phyloP scores from a whole-genome alignment of 352 stramenopile genomes.

The Thalassiosira mediterranea region DNA sequence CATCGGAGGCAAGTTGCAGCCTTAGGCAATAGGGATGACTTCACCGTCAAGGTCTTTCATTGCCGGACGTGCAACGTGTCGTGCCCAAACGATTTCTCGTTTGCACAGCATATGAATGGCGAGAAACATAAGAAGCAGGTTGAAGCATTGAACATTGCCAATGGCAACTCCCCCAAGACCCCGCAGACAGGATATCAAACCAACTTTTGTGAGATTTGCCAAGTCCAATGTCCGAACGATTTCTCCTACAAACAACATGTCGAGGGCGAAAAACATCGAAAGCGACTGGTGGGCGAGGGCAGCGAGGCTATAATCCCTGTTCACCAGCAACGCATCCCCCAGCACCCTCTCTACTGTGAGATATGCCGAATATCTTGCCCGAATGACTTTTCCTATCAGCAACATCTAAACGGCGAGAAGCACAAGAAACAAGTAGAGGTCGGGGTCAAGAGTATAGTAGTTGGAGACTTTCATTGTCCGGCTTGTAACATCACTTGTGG shows the following conservation, averaged over 20 bases:
- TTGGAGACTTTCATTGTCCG: constrained; percentile 5
- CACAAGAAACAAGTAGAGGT: constrained; percentile 5
- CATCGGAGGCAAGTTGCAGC: constrained; percentile 13
- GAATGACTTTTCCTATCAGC: constrained; percentile 20
- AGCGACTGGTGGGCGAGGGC: background rate
- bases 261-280: constrained; percentile 17
- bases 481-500: constrained; percentile 10
- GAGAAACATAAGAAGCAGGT: constrained; percentile 13
- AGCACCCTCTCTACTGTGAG: background rate
- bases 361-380: constrained; percentile 9
- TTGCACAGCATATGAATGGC: constrained; percentile 18
- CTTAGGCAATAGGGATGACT: background rate
- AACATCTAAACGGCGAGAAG: constrained; percentile 22
- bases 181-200: background rate
- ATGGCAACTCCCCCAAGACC: background rate
- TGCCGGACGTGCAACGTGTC: constrained; percentile 13
- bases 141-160: background rate
- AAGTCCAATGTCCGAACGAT: constrained; percentile 17
- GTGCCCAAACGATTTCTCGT: constrained; percentile 15
- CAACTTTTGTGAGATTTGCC: constrained; percentile 9
- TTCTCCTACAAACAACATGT: constrained; percentile 23
- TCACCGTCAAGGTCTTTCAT: background rate
- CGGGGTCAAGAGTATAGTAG: constrained; percentile 1
- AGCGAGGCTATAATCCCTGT: no score
- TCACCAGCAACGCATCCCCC: background rate